phyloP scores from a whole-genome alignment of 495 filamentous ascomycete species.

The Thermochaetoides thermophila region DNA sequence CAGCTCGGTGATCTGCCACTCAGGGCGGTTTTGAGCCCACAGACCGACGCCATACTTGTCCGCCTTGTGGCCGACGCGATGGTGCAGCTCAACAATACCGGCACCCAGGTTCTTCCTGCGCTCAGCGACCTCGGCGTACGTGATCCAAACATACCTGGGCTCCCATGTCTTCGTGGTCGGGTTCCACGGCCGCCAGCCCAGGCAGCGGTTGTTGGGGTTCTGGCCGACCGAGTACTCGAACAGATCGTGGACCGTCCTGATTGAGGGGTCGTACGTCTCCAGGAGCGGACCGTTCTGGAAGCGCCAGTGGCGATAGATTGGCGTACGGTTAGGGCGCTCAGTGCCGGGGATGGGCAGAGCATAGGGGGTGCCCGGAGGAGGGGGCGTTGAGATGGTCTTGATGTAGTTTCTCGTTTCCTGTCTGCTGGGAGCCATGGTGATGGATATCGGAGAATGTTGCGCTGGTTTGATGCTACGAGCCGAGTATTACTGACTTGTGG shows the following conservation, averaged over 20 bases:
- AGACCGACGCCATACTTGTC: constrained; percentile 74
- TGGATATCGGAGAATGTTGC: neutral
- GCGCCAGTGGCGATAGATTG: constrained; percentile 73
- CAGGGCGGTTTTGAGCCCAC: constrained; percentile 91
- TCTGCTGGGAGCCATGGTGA: constrained; percentile 19
- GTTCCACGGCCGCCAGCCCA: constrained; percentile 76
- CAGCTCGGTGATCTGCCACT: constrained; percentile 95
- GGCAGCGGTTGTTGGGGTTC: constrained; percentile 47
- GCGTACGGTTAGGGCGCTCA: constrained; percentile 53
- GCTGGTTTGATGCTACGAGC: no score
- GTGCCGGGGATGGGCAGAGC: constrained; percentile 58
- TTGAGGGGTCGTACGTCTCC: constrained; percentile 55
- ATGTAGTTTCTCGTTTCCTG: constrained; percentile 25
- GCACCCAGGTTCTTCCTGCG: constrained; percentile 74
- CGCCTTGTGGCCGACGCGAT: constrained; percentile 47
- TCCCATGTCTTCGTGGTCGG: constrained; percentile 60
- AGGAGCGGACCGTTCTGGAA: constrained; percentile 54
- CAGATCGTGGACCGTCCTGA: constrained; percentile 62
- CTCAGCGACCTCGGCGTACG: constrained; percentile 65
- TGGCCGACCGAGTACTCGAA: constrained; percentile 53
- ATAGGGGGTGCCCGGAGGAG: constrained; percentile 46
- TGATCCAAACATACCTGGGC: constrained; percentile 62
- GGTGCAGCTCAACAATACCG: constrained; percentile 71
- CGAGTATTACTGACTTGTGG: no score
- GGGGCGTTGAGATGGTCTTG: constrained; percentile 32